Evolutionary conservation across 2,329 filamentous ascomycete species (phyloP).

Genomic region (Thyridium curvatum): DNA sequence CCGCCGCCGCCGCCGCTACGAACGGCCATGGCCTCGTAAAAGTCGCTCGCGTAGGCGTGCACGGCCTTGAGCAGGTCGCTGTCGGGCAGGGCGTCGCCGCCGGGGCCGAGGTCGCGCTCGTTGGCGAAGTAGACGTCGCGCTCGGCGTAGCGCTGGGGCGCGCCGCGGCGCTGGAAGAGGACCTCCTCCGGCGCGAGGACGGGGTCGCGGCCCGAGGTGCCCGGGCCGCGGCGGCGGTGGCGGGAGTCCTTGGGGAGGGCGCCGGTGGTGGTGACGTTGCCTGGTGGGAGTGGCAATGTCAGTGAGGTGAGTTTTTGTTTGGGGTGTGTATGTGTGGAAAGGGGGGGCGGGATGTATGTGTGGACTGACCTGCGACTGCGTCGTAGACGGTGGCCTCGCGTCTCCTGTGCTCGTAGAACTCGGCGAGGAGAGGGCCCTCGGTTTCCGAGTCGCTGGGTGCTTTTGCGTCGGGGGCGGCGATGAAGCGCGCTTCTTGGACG

Average conservation of each 20-base stretch:
- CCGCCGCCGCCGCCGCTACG: not conserved
- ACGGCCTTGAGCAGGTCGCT: constrained; percentile 64
- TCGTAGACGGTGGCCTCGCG: constrained; percentile 58
- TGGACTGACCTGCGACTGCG: constrained; percentile 60
- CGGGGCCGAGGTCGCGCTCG: constrained; percentile 43
- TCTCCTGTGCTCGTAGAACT: constrained; percentile 18
- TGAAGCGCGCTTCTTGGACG: no score
- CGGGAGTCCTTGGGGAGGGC: constrained; percentile 14
- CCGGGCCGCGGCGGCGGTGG: constrained; percentile 2
- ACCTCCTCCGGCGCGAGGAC: constrained; percentile 61
- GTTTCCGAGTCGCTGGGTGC: no score
- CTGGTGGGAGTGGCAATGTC: constrained; percentile 13
- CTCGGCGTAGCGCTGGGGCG: constrained; percentile 63
- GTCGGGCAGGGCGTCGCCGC: constrained; percentile 50
- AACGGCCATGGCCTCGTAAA: constrained; percentile 49
- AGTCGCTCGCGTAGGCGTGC: constrained; percentile 62
- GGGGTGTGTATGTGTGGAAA: no score
- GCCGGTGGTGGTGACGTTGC: constrained; percentile 24
- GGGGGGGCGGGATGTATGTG: no score
- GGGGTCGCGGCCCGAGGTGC: constrained; percentile 19
- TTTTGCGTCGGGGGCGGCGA: no score
- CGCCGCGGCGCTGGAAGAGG: constrained; percentile 58
- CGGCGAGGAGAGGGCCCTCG: constrained; percentile 2
- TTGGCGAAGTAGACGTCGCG: constrained; percentile 66
- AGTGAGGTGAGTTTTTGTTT: no score